Base-by-base conservation (phyloP, 73 alveolate species). In the Paramecium sonneborni region DNA sequence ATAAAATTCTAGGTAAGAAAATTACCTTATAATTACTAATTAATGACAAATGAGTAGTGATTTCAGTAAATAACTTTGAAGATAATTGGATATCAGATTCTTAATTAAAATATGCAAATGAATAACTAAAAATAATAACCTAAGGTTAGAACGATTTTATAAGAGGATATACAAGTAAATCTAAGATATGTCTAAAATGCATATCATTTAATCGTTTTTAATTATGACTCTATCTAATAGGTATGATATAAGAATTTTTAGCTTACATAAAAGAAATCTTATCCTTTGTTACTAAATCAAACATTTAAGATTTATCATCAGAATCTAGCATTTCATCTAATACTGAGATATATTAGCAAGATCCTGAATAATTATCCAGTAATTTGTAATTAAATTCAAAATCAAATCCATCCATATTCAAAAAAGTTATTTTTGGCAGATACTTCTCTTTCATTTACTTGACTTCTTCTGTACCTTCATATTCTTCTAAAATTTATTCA, bases 141-240 rank as follows among this genome's bases (percentile, higher is more conserved):
- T 43, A 79, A 24, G 90, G 90, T 79, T 79, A 14, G 30, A 79
- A 79, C 18, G 28, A 41, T 43, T 79, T 79, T 18, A 79, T 79
- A 8, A 79, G 56, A 11, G 90, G 90, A 79, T 79, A 79, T 6
- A 79, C 90, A 14, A 43, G 30, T 79, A 24, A 43, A 79, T 79
- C 90, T 39, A 79, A 62, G 10, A 79, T 79, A 43, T 79, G 90
- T 46, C 90, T 79, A 24, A 79, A 79, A 79, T 79, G 90, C 90
- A 79, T 79, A 24, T 79, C 90, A 79, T 79, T 79, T 79, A 79
- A 79, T 8, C 62, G 10, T 79, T 79, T 79, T 37, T 39, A 12
- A 41, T 79, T 79, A 44, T 79, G 69, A 44, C 55, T 44, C 28
- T 44, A 15, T 24, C 90, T 15, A 79, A 79, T 79, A 30, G 90